Base-by-base conservation (phyloP, 768 basidiomycete species). In the Gyrodon lividus region DNA sequence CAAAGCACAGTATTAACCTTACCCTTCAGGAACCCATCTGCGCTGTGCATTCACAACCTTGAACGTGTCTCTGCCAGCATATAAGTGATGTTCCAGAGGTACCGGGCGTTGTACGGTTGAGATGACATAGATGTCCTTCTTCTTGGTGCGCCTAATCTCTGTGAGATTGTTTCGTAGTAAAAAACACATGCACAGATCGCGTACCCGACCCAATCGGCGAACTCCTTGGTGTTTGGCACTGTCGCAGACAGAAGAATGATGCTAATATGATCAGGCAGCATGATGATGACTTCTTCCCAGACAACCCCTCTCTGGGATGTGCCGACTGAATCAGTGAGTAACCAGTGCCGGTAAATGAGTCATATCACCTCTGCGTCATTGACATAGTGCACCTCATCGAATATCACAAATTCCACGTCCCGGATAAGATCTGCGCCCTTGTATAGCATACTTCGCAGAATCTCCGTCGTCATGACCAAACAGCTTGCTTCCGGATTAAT, bases 221-320 rank as follows among this genome's bases (percentile, higher is more conserved):
- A 99, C 64, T 98, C 97, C 65, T 88, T 92, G 12, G 95, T 92
- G 63, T 99, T 99, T 7, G 97, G 95, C 0, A 99, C 96, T 2
- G 97, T 99, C 8, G 97, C 97, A 3, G 95, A 98, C 14, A 99
- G 76, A 38, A 99, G 75, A 49, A 99, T 98, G 63, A 99, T 98
- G 69, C 89, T 96, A 67, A 98, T 89, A 70, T 99, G 96, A 58
- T 98, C 97, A 0, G 97, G 97, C 12, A 99, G 77, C 94, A 99
- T 98, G 68, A 99, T 99, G 59, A 99, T 99, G 23, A 99, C 96
- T 72, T 99, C 96, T 71, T 99, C 96, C 97, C 97, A 99, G 12
- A 99, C 97, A 16, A 99, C 97, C 35, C 97, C 97, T 65, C 97
- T 81, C 96, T 98, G 64, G 37, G 39, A 34, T 45, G 44, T 48